Evolutionary conservation across 2,329 filamentous ascomycete species (phyloP).

Genomic region (Rutstroemia sp.): DNA sequence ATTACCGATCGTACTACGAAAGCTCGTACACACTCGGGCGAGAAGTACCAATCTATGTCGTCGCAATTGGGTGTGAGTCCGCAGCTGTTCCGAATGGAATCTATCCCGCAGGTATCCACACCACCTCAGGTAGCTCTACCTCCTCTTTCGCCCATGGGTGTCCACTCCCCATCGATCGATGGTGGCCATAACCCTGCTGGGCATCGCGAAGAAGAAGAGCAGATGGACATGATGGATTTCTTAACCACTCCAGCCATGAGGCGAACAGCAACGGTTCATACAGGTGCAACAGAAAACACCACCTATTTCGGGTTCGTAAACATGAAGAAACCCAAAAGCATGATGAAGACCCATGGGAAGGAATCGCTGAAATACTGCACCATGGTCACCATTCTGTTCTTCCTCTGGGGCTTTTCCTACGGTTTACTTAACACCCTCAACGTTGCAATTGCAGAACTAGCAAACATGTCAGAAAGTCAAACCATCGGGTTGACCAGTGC

Average conservation of each 20-base stretch:
- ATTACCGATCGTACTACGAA: conserved; percentile 17
- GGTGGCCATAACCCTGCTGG: conserved; percentile 9
- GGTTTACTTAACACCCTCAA: conserved; percentile 80
- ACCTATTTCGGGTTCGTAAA: conserved; percentile 74
- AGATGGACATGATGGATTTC: conserved; percentile 24
- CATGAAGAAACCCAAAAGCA: conserved; percentile 60
- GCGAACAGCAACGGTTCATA: conserved; percentile 9
- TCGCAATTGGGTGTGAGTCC: conserved; percentile 11
- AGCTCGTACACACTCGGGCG: background rate
- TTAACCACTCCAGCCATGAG: conserved; percentile 18
- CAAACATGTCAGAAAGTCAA: conserved; percentile 50
- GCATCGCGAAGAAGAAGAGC: conserved; percentile 14
- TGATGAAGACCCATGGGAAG: conserved; percentile 53
- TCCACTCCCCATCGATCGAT: conserved; percentile 8
- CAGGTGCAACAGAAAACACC: conserved; percentile 28
- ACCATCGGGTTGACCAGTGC: conserved; percentile 60
- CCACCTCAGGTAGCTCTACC: background rate
- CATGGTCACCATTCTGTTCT: conserved; percentile 73
- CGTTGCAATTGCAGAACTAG: conserved; percentile 54
- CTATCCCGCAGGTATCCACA: background rate
- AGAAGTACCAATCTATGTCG: conserved; percentile 14
- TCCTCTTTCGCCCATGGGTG: background rate
- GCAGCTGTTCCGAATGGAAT: background rate
- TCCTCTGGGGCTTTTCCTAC: conserved; percentile 87
- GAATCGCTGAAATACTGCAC: conserved; percentile 67